Evolutionary conservation across 805 yeast species (phyloP), one percentile per base, ranked within the genome.

Genomic region (Cyberlindnera mississippiensis): DNA sequence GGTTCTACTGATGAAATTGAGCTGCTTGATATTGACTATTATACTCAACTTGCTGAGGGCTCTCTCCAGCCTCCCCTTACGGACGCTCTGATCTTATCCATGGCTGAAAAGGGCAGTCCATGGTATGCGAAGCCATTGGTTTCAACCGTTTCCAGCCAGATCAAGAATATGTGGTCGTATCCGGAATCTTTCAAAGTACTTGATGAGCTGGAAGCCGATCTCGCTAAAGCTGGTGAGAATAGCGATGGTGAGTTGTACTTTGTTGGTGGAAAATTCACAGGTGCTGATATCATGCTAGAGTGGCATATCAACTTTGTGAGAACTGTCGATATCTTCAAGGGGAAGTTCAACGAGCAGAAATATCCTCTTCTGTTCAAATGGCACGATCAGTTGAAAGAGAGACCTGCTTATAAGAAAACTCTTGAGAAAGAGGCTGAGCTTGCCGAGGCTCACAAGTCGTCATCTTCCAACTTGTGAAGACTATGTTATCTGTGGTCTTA

Each of bases 21-120:
- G 14, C n/a, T n/a, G n/a, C 58, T 61, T 36, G 68, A 69, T 17
- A 46, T 76, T 22, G 73, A 72, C 44, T 80, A 72, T 53, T 78
- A 62, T 44, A 59, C 76, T 30, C 76, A 76, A 51, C 79, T 73
- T 49, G 59, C 73, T 14, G 90, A 83, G 57, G 84, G 79, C 1
- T 70, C 84, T 18, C 55, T 83, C 8, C 27, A 24, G 27, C 8
- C 27, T 24, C 27, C 27, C 11, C 11, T 24, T 8, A 24, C 11
- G 27, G 11, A 8, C 10, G 11, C 11, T 8, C 27, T 24, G 10
- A 24, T 24, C 27, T 24, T 24, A 11, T 8, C 27, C 11, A 8
- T 24, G 10, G 27, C 27, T 24, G 27, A 24, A 8, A 24, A 11
- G 27, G 11, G 27, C 27, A 24, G 10, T 8, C 27, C 27, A 24